Evolutionary conservation across 495 filamentous ascomycete species (phyloP).

Genomic region (Articulospora tetracladia): DNA sequence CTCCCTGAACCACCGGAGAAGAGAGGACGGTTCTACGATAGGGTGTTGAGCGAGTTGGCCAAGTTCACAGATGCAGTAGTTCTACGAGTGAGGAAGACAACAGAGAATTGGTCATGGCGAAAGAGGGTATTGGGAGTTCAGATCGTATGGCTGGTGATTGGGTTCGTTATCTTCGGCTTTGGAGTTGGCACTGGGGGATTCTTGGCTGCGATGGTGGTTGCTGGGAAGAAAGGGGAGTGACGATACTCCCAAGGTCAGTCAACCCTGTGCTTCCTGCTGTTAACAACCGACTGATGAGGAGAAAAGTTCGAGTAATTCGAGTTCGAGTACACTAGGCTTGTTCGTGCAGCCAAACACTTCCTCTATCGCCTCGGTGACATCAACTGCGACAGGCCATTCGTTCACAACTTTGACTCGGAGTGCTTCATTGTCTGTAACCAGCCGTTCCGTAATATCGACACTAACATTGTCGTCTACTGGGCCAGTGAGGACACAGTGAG

Average conservation of each 20-base stretch:
- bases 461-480: no score
- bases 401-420: no score
- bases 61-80: not conserved
- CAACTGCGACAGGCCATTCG: no score
- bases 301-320: no score
- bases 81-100: not conserved
- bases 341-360: no score
- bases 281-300: no score
- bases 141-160: not conserved
- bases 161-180: not conserved
- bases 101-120: not conserved
- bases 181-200: not conserved
- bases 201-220: not conserved
- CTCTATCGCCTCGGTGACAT: no score
- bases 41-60: not conserved
- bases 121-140: not conserved
- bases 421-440: no score
- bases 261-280: no score
- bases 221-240: not conserved
- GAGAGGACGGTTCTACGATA: not conserved
- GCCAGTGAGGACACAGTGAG: no score
- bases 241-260: not conserved
- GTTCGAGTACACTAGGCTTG: no score
- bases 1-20: not conserved
- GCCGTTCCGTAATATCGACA: no score